phyloP scores from a whole-genome alignment of 257 asterid genomes.

The Mitragyna speciosa region DNA sequence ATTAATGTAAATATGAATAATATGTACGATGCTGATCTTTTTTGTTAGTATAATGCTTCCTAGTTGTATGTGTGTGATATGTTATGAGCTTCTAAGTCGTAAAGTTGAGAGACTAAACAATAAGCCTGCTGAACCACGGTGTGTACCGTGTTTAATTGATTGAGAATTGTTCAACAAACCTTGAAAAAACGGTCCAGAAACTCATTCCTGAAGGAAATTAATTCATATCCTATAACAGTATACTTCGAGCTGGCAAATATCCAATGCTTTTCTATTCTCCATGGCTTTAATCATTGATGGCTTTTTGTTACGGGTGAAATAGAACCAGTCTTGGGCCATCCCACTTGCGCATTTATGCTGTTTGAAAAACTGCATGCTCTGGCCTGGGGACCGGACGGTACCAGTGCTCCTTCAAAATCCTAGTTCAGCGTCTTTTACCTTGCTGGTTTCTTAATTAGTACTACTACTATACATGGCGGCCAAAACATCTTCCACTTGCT shows the following conservation, averaged over 20 bases:
- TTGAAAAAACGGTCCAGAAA: not conserved
- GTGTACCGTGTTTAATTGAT: not conserved
- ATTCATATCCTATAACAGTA: not conserved
- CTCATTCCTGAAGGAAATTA: not conserved
- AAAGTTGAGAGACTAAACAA: not conserved
- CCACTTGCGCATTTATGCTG: not conserved
- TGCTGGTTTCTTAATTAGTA: not conserved
- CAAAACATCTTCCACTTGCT: not conserved
- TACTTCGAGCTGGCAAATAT: too few species aligned
- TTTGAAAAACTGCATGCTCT: not conserved
- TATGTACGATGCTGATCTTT: not conserved
- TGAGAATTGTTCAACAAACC: not conserved
- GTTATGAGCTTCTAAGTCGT: not conserved
- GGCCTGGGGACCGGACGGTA: not conserved
- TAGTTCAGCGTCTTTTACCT: not conserved
- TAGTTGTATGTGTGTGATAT: not conserved
- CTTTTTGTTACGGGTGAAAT: not conserved
- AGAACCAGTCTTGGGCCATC: not conserved
- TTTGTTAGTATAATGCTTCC: not conserved
- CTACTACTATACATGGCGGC: not conserved
- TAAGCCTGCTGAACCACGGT: not conserved
- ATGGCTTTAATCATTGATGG: not conserved
- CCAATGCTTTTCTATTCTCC: not conserved
- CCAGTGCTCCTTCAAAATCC: not conserved
- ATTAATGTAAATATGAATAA: not conserved